Percentiles rank a stretch among this genome's conserved stretches.
Conservation (phyloP, 768 basidiomycete genomes). For the Suillus fuscotomentosus region DNA sequence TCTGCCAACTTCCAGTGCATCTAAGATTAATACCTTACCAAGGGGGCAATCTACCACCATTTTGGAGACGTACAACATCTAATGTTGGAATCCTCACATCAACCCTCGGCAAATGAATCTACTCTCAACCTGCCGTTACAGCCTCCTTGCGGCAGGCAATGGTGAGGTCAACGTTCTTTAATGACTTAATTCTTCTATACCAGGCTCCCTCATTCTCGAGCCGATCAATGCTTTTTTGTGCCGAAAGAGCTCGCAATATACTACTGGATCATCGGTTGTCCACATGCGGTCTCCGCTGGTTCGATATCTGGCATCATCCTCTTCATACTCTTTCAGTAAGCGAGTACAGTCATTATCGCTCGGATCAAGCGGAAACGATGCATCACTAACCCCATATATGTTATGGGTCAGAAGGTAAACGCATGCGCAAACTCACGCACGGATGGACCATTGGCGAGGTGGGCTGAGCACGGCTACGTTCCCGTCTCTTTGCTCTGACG, state of each 20-base stretch:
- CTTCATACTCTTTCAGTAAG: background rate
- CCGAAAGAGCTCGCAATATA: background rate
- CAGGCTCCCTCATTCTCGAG: background rate
- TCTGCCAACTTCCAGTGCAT: constrained; percentile 1
- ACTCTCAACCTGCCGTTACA: background rate
- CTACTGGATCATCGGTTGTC: background rate
- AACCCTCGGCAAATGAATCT: constrained; percentile 1
- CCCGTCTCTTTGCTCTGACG: background rate
- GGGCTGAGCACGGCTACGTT: background rate
- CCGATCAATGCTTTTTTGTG: constrained; percentile 1
- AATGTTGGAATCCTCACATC: background rate
- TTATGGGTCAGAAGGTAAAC: background rate
- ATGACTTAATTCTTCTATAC: constrained; percentile 3
- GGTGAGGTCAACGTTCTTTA: background rate
- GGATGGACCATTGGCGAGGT: background rate
- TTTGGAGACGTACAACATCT: constrained; percentile 2
- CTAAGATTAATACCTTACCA: constrained; percentile 3
- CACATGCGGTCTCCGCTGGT: background rate
- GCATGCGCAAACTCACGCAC: background rate
- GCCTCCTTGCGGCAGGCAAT: constrained; percentile 6
- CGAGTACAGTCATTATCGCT: background rate
- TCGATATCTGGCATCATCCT: background rate
- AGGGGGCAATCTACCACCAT: background rate
- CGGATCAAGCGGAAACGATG: background rate
- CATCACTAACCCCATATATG: background rate